These are phyloP conservation scores for Fusarium albosuccineum DNA, from an alignment of 2,329 filamentous ascomycete genomes.

Conservation along the genomic window DNA sequence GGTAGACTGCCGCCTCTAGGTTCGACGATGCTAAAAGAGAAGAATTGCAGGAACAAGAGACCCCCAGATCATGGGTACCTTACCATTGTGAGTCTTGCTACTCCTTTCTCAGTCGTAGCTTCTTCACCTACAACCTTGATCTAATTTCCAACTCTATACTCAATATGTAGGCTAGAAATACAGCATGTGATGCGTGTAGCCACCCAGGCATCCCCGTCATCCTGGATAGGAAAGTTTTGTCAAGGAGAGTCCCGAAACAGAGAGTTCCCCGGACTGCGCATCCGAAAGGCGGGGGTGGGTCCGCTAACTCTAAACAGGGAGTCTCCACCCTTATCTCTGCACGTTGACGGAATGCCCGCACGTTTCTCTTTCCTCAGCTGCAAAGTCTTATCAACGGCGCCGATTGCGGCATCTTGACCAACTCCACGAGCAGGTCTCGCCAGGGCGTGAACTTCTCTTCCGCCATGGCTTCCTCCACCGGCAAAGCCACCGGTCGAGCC, in stretches of 20 bases:
- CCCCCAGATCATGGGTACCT: too few species aligned
- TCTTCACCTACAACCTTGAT: too few species aligned
- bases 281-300: conserved; percentile 21
- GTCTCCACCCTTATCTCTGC: conserved; percentile 6
- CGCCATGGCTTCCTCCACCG: neutral
- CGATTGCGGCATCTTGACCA: conserved; percentile 6
- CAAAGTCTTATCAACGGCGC: neutral
- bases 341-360: neutral
- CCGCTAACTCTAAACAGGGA: conserved; percentile 4
- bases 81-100: too few species aligned
- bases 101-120: too few species aligned
- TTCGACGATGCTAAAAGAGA: too few species aligned
- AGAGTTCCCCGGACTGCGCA: conserved; percentile 6
- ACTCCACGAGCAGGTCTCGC: conserved; percentile 16
- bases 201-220: neutral
- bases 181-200: too few species aligned
- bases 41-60: too few species aligned
- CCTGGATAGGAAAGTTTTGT: conserved; percentile 27
- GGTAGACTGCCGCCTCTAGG: too few species aligned
- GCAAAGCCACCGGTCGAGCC: neutral
- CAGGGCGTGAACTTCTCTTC: neutral
- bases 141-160: too few species aligned
- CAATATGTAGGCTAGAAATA: too few species aligned
- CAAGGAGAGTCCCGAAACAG: neutral
- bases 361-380: neutral